Conservation (phyloP, 2,329 filamentous ascomycete species). For the Cercospora sp. region DNA sequence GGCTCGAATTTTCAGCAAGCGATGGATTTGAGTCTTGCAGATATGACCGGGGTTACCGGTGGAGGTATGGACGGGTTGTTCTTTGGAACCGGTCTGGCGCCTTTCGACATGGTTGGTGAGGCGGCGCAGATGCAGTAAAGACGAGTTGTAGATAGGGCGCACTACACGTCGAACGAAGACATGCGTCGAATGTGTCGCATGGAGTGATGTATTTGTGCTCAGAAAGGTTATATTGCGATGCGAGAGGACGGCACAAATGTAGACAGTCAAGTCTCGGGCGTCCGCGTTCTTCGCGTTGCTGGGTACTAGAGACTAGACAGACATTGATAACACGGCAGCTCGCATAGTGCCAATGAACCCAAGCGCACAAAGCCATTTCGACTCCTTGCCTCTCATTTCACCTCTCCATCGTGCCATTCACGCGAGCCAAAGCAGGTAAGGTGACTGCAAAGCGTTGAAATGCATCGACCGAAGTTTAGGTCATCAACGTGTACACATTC, state of each 20-base stretch:
- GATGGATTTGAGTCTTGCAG: slow-evolving; percentile 39
- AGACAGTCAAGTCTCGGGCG: background rate
- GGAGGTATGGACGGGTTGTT: slow-evolving; percentile 38
- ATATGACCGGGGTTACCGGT: slow-evolving; percentile 36
- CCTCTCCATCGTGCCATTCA: background rate
- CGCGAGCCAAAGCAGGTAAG: background rate
- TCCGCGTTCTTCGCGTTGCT: background rate
- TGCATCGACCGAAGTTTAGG: background rate
- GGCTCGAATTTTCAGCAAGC: slow-evolving; percentile 40
- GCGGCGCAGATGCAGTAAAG: background rate
- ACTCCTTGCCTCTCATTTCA: background rate
- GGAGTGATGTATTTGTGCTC: no score
- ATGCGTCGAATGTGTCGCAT: no score
- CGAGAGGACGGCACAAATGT: background rate
- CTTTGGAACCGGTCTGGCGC: slow-evolving; percentile 34
- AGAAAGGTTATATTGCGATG: no score
- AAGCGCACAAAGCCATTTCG: background rate
- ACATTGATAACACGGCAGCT: background rate
- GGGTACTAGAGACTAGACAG: background rate
- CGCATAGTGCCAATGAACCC: background rate
- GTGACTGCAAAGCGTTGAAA: background rate
- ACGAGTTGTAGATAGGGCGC: no score
- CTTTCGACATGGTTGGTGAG: slow-evolving; percentile 22
- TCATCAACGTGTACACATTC: background rate
- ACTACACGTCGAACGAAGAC: no score